Percentiles rank a stretch among this genome's conserved stretches.
These are phyloP conservation scores for Malassezia sp. DNA, from an alignment of 1,284 basidiomycete species.

Conservation along the genomic window DNA sequence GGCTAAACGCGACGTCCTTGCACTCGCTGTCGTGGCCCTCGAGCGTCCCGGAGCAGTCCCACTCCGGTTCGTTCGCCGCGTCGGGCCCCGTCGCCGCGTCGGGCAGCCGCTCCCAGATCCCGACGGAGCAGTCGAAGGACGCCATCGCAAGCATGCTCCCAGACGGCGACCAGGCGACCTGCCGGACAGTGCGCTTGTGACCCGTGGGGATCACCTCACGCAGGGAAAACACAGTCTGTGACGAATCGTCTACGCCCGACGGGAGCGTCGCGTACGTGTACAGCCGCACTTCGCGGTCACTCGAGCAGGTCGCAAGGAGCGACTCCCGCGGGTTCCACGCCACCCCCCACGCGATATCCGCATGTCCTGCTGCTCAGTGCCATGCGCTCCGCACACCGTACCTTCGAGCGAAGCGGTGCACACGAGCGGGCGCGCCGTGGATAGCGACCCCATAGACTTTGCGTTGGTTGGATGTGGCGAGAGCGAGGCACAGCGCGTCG, in stretches of 20 bases:
- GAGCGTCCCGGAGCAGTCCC: slow-evolving; percentile 76
- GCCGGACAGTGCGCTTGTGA: slow-evolving; percentile 81
- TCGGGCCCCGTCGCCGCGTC: not conserved
- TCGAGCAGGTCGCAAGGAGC: slow-evolving; percentile 80
- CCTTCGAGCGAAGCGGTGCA: slow-evolving; percentile 10
- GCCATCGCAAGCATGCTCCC: slow-evolving; percentile 82
- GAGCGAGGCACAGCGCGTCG: too few relatives aligned
- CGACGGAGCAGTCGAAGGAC: slow-evolving; percentile 86
- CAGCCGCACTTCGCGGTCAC: slow-evolving; percentile 79
- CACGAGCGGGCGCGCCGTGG: not conserved
- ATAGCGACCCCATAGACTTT: too few relatives aligned
- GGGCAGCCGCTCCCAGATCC: slow-evolving; percentile 63
- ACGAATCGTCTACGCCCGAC: slow-evolving; percentile 7
- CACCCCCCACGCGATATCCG: slow-evolving; percentile 59
- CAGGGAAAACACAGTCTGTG: slow-evolving; percentile 31
- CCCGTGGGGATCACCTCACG: slow-evolving; percentile 54
- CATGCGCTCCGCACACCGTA: not conserved
- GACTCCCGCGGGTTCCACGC: slow-evolving; percentile 81
- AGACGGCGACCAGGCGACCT: slow-evolving; percentile 77
- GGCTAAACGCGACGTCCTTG: slow-evolving; percentile 81
- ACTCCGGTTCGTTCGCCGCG: slow-evolving; percentile 26
- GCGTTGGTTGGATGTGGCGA: too few relatives aligned
- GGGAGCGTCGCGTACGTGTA: slow-evolving; percentile 57
- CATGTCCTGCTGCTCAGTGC: slow-evolving; percentile 16
- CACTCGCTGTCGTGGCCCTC: slow-evolving; percentile 98